Base-by-base conservation (phyloP, 2,329 filamentous ascomycete genomes). In the Phyllosticta ampelicida region DNA sequence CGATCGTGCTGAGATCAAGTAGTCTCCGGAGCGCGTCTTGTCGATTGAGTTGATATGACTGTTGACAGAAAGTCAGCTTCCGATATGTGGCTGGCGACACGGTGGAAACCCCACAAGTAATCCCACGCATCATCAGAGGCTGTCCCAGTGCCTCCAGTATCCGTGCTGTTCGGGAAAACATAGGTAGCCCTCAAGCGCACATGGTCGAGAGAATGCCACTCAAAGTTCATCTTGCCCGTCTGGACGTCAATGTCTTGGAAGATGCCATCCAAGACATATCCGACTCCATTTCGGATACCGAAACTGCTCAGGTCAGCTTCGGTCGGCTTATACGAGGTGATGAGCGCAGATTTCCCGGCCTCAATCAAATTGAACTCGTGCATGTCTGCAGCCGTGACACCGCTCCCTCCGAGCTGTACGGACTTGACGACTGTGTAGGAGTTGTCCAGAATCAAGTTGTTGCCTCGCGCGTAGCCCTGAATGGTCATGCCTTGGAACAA, bases 151-250 rank as follows among this genome's bases (percentile, higher is more conserved):
- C 78, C 78, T 44, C 75, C 68, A 9, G 70, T 72, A 58, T 73
- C 70, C 1, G 70, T 72, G 28, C 73, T 70, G 19, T 68, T 67
- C 3, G 77, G 77, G 59, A 71, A 70, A 28, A 76, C 78, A 66
- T 75, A 68, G 65, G 65, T 70, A 72, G 78, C 74, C 44, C 75
- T 72, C 1, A 78, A 78, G 50, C 74, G 71, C 19, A 82, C 73
- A 65, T 83, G 78, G 58, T 82, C 79, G 10, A 83, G 68, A 61
- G 77, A 79, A 28, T 74, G 74, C 81, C 81, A 84, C 62, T 84
- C 80, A 61, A 83, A 84, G 9, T 83, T 61, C 3, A 84, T 66
- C 30, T 76, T 72, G 2, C 80, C 80, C 1, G 78, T 82, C 19
- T 77, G 73, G 36, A 81, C 78, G 55, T 82, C 76, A 29, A 81